Conservation (phyloP, 225 moss, liverwort and hornwort species). For the Sphagnum tenellum region DNA sequence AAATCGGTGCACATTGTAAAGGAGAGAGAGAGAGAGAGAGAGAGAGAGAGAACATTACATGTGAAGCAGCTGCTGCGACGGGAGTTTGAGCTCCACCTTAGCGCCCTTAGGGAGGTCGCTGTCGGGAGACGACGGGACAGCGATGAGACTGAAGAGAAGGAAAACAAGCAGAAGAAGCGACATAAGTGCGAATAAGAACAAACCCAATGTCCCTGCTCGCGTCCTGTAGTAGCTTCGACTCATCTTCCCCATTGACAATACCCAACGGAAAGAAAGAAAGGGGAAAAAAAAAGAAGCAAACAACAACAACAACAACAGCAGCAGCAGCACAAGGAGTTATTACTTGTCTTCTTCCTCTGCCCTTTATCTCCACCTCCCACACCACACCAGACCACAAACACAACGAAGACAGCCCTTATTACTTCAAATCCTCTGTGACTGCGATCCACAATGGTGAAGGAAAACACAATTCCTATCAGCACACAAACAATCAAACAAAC, state of each 20-base stretch:
- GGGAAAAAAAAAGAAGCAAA: no score
- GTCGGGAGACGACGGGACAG: constrained; percentile 8
- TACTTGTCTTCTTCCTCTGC: no score
- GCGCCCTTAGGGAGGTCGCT: constrained; percentile 1
- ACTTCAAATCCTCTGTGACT: no score
- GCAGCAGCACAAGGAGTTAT: no score
- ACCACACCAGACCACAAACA: no score
- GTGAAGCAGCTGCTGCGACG: neutral
- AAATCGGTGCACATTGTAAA: neutral
- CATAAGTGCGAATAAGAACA: constrained; percentile 18
- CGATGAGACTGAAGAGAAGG: constrained; percentile 18
- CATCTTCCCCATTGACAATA: constrained; percentile 21
- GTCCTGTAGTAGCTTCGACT: constrained; percentile 25
- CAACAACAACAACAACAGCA: no score
- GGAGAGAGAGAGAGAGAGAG: neutral
- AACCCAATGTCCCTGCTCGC: constrained; percentile 9
- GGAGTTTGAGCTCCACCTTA: constrained; percentile 21
- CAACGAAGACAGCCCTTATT: no score
- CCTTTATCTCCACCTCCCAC: no score
- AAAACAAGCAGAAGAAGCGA: constrained; percentile 16
- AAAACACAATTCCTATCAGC: no score
- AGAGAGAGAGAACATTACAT: neutral
- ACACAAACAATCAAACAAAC: no score
- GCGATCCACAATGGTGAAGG: no score
- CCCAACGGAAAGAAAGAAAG: no score